Evolutionary conservation across 768 basidiomycete genomes (phyloP), one percentile per base, ranked within the genome.

Genomic region (Panaeolus papilionaceus): DNA sequence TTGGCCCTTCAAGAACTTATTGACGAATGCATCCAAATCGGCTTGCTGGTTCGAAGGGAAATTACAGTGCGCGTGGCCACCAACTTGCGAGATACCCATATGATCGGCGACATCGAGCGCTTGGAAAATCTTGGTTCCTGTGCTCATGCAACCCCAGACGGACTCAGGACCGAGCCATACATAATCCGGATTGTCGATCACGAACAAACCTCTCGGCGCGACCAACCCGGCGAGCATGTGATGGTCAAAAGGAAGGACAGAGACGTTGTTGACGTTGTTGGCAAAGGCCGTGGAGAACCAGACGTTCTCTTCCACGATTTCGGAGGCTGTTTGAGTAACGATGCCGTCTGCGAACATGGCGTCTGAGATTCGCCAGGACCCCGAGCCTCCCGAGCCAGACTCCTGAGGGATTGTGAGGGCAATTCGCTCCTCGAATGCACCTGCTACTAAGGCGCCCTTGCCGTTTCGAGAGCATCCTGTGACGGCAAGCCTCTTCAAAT

Each of bases 361-460:
- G 68, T 83, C 79, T 9, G 85, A 86, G 66, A 88, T 77, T 42
- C 86, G 81, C 86, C 86, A 88, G 77, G 82, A 85, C 10, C 82
- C 83, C 37, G 83, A 79, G 2, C 87, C 86, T 47, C 87, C 86
- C 6, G 84, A 84, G 8, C 87, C 87, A 10, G 86, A 87, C 74
- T 88, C 86, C 72, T 87, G 85, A 3, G 86, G 84, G 71, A 88
- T 84, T 6, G 85, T 87, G 65, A 88, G 77, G 6, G 83, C 82
- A 69, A 88, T 84, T 61, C 86, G 84, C 3, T 76, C 72, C 65
- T 87, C 86, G 71, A 87, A 85, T 7, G 86, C 87, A 16, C 85
- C 87, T 14, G 84, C 86, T 63, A 86, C 82, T 40, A 87, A 78
- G 1, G 86, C 85, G 64, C 85, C 87, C 73, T 88, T 87, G 71